These are phyloP conservation scores for Phytopythium boreale DNA, from an alignment of 352 stramenopile species.

Conservation along the genomic window DNA sequence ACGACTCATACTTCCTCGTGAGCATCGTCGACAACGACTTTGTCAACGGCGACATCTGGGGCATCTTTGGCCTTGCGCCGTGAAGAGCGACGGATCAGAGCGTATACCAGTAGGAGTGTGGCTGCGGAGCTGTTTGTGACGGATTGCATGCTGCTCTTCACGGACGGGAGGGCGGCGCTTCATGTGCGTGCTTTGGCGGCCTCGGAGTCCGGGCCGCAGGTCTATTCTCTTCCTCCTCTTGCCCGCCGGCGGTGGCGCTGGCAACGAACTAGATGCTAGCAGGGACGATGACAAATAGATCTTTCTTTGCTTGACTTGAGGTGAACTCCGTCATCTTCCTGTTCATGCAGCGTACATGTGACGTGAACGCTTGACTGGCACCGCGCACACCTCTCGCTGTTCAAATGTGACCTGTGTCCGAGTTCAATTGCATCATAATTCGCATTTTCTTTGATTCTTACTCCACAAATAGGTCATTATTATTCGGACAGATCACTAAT, in stretches of 20 bases:
- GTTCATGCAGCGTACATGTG: too few relatives aligned
- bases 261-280: not conserved
- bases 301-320: not conserved
- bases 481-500: not conserved
- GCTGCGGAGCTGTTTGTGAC: not conserved
- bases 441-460: not conserved
- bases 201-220: not conserved
- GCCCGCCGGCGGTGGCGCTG: not conserved
- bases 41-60: constrained; percentile 84
- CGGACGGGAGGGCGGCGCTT: not conserved
- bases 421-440: not conserved
- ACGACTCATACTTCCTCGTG: constrained; percentile 97
- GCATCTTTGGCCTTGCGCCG: constrained; percentile 43
- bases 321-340: not conserved
- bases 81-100: too few relatives aligned
- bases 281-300: constrained; percentile 8
- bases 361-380: too few relatives aligned
- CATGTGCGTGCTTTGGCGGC: not conserved
- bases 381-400: too few relatives aligned
- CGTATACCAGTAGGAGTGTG: not conserved
- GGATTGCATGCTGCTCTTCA: not conserved
- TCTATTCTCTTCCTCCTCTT: constrained; percentile 7
- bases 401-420: not conserved
- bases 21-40: constrained; percentile 99
- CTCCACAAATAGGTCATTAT: not conserved